Percentiles rank a stretch among this genome's conserved stretches.
phyloP scores from a whole-genome alignment of 345 rosid genomes.

The Aquilaria yunnanensis region DNA sequence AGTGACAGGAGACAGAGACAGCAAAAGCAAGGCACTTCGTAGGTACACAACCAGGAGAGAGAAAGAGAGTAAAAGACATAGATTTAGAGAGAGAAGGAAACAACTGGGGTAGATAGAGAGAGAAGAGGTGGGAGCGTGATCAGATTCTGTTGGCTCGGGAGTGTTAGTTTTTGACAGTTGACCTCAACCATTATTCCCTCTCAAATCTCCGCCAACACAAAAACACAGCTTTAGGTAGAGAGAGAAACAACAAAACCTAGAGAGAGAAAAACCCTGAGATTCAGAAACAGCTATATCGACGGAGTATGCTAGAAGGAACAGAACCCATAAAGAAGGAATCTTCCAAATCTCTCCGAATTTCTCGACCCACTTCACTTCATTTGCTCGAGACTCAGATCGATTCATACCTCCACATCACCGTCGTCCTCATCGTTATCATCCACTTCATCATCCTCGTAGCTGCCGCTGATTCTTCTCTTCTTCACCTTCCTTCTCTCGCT shows the following conservation, averaged over 20 bases:
- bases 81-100: slow-evolving; percentile 32
- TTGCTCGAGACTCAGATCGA: slow-evolving; percentile 20
- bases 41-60: slow-evolving; percentile 22
- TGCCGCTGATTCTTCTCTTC: slow-evolving; percentile 40
- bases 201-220: slow-evolving; percentile 27
- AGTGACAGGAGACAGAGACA: slow-evolving; percentile 36
- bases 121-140: slow-evolving; percentile 59
- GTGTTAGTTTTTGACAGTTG: slow-evolving; percentile 79
- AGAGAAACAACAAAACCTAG: slow-evolving; percentile 5
- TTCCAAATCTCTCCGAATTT: background rate
- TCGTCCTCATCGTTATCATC: slow-evolving; percentile 33
- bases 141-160: slow-evolving; percentile 59
- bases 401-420: slow-evolving; percentile 29
- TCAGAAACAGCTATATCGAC: slow-evolving; percentile 1
- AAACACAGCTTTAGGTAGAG: slow-evolving; percentile 10
- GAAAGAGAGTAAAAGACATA: slow-evolving; percentile 11
- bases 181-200: slow-evolving; percentile 58
- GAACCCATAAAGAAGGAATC: slow-evolving; percentile 19
- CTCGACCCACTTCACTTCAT: slow-evolving; percentile 2
- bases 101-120: slow-evolving; percentile 23
- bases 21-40: slow-evolving; percentile 34
- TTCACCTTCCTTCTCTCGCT: slow-evolving; percentile 32
- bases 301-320: slow-evolving; percentile 18
- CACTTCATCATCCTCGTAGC: slow-evolving; percentile 26
- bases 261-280: slow-evolving; percentile 8